These are phyloP conservation scores for Sergeia podlipaevii DNA, from an alignment of 208 protist genomes.

Conservation along the genomic window DNA sequence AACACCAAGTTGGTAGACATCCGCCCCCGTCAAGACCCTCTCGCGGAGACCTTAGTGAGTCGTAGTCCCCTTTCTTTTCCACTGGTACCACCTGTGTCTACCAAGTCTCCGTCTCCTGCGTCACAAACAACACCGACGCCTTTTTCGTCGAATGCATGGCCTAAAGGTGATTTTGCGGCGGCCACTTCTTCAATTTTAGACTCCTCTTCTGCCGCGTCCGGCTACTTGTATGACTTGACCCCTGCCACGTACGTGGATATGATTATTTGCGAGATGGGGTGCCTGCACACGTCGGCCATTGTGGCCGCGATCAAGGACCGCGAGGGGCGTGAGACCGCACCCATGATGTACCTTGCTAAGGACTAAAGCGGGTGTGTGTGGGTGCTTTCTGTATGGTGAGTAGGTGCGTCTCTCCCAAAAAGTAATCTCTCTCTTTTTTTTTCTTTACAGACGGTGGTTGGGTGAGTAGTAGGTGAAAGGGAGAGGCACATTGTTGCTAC, in stretches of 20 bases:
- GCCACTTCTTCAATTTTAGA: neutral
- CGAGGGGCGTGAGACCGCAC: slow-evolving; percentile 39
- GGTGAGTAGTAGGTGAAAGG: neutral
- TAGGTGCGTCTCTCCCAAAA: neutral
- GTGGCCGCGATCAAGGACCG: slow-evolving; percentile 64
- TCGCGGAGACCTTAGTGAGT: too few species aligned
- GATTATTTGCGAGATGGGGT: slow-evolving; percentile 86
- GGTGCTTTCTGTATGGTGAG: neutral
- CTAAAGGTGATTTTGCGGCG: neutral
- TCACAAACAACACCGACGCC: neutral
- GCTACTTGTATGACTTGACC: slow-evolving; percentile 81
- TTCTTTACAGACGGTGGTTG: slow-evolving; percentile 2
- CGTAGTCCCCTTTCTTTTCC: too few species aligned
- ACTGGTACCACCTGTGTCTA: too few species aligned
- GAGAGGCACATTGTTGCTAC: too few species aligned
- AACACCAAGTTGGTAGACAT: slow-evolving; percentile 90
- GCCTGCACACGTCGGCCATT: slow-evolving; percentile 74
- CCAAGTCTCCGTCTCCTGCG: slow-evolving; percentile 2
- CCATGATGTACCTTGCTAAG: slow-evolving; percentile 15
- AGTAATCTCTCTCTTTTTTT: slow-evolving; percentile 4
- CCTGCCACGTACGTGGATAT: slow-evolving; percentile 74
- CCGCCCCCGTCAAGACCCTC: slow-evolving; percentile 10
- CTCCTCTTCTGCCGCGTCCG: slow-evolving; percentile 28
- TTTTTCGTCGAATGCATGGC: neutral
- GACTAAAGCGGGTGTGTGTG: neutral